These are phyloP conservation scores for Talaromyces islandicus DNA, from an alignment of 2,329 filamentous ascomycete species.

Conservation along the genomic window DNA sequence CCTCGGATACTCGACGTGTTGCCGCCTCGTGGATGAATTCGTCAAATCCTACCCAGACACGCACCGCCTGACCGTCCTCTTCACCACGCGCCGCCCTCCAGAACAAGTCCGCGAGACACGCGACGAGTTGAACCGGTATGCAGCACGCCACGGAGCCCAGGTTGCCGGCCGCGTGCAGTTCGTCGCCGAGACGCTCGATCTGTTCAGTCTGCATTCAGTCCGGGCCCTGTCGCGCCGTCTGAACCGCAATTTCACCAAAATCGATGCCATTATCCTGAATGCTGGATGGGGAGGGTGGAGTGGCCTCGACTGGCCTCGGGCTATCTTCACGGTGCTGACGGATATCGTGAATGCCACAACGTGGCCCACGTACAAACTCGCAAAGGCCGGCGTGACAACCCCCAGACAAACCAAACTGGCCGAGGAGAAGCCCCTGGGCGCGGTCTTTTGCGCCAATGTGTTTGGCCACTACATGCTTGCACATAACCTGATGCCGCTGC, in stretches of 20 bases:
- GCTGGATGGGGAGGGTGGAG: constrained; percentile 84
- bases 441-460: constrained; percentile 84
- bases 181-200: constrained; percentile 53
- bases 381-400: constrained; percentile 51
- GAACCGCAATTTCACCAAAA: constrained; percentile 52
- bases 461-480: constrained; percentile 92
- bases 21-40: constrained; percentile 86
- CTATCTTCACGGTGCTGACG: constrained; percentile 52
- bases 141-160: constrained; percentile 41
- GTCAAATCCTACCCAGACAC: constrained; percentile 60
- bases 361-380: constrained; percentile 71
- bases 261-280: constrained; percentile 79
- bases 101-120: constrained; percentile 46
- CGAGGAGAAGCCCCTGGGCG: constrained; percentile 60
- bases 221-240: constrained; percentile 49
- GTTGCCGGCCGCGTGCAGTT: constrained; percentile 43
- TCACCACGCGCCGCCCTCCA: constrained; percentile 77
- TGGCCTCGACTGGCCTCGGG: constrained; percentile 63
- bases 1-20: constrained; percentile 75
- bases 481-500: constrained; percentile 70
- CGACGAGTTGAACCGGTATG: constrained; percentile 39
- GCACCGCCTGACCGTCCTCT: constrained; percentile 70
- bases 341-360: constrained; percentile 64
- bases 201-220: constrained; percentile 51
- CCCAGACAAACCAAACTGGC: constrained; percentile 44